These are phyloP conservation scores for Arctium minus DNA, from an alignment of 129 eudicot species.

Conservation along the genomic window DNA sequence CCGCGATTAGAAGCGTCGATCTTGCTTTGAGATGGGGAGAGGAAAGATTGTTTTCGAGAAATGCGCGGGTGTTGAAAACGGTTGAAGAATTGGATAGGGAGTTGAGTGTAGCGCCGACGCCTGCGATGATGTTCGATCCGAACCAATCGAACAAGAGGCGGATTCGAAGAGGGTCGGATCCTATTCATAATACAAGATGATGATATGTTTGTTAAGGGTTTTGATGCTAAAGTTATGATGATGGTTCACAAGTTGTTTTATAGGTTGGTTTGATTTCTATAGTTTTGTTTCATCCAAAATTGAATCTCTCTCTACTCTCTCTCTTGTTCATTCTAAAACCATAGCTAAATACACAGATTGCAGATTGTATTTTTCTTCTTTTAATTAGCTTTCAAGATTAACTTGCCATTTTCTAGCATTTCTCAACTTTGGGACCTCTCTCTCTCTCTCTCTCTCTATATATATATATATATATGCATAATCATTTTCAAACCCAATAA, in stretches of 20 bases:
- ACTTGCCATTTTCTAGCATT: neutral
- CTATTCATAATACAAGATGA: slow-evolving; percentile 81
- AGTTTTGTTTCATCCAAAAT: slow-evolving; percentile 9
- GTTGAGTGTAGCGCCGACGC: slow-evolving; percentile 55
- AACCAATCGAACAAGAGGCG: slow-evolving; percentile 67
- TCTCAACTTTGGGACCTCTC: neutral
- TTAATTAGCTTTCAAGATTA: neutral
- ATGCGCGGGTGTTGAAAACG: slow-evolving; percentile 33
- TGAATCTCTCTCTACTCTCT: neutral
- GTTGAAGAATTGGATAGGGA: slow-evolving; percentile 31
- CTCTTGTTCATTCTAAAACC: slow-evolving; percentile 34
- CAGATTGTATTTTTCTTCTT: slow-evolving; percentile 11
- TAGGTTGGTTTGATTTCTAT: slow-evolving; percentile 35
- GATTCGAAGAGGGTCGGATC: slow-evolving; percentile 77
- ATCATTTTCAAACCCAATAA: too few species aligned
- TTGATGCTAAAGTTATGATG: neutral
- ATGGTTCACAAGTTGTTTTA: slow-evolving; percentile 20
- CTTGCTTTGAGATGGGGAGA: slow-evolving; percentile 56
- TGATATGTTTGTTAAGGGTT: neutral
- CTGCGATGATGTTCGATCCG: slow-evolving; percentile 62
- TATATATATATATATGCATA: too few species aligned
- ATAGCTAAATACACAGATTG: slow-evolving; percentile 23
- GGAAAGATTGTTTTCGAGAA: slow-evolving; percentile 31
- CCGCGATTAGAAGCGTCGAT: slow-evolving; percentile 48
- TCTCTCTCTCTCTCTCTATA: too few species aligned